Evolutionary conservation across 2,329 filamentous ascomycete genomes (phyloP).

Genomic region (Arthrobotrys sphaeroides): DNA sequence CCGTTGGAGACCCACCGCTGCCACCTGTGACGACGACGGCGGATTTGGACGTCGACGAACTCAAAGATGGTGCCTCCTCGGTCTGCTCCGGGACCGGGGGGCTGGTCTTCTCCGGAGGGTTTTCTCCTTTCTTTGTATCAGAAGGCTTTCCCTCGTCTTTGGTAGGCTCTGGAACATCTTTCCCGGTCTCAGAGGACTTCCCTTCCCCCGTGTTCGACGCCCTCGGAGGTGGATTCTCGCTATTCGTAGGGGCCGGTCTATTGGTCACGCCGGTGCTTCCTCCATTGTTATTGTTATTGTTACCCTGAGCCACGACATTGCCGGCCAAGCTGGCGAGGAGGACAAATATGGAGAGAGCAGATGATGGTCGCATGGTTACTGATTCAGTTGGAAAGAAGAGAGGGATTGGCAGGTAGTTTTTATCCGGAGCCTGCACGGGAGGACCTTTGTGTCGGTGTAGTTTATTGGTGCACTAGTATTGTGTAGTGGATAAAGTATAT

Average conservation of each 20-base stretch:
- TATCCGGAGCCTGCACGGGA: neutral
- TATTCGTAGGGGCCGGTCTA: neutral
- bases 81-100: neutral
- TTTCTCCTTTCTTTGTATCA: neutral
- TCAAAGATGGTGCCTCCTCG: constrained; percentile 23
- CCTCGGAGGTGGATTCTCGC: neutral
- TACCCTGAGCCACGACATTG: constrained; percentile 37
- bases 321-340: constrained; percentile 40
- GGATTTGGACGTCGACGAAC: neutral
- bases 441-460: neutral
- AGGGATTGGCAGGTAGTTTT: neutral
- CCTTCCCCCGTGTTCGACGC: neutral
- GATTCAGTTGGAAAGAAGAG: neutral
- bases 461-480: neutral
- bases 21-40: constrained; percentile 3
- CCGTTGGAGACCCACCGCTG: neutral
- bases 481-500: neutral
- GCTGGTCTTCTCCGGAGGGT: constrained; percentile 5
- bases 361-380: constrained; percentile 44
- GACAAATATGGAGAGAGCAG: constrained; percentile 31
- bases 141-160: neutral
- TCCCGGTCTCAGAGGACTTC: neutral
- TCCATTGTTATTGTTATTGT: constrained; percentile 33
- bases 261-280: constrained; percentile 13
- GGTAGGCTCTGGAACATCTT: no score